Evolutionary conservation across 495 filamentous ascomycete genomes (phyloP).

Genomic region (Penicillium riverlandense): DNA sequence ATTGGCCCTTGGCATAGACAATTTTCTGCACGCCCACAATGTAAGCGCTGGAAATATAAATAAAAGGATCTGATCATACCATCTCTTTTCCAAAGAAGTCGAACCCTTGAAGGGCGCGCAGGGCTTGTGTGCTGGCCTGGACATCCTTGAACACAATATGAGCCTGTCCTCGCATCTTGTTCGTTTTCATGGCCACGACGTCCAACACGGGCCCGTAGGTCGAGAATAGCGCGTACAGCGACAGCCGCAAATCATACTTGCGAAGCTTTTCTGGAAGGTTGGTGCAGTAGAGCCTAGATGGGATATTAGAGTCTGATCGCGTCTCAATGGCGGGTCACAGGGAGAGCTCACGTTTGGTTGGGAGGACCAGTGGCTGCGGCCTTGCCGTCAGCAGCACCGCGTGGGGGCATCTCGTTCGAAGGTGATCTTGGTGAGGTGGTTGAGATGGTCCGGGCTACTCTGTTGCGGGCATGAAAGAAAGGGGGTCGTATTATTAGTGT

Average conservation of each 20-base stretch:
- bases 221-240: conserved; percentile 87
- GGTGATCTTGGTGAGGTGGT: conserved; percentile 22
- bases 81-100: conserved; percentile 83
- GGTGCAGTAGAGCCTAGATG: conserved; percentile 67
- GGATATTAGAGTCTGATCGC: conserved; percentile 19
- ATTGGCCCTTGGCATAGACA: conserved; percentile 79
- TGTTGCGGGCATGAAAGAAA: neutral
- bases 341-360: conserved; percentile 62
- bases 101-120: conserved; percentile 79
- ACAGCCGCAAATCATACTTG: conserved; percentile 74
- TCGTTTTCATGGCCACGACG: conserved; percentile 81
- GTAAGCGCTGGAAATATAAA: neutral
- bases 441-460: neutral
- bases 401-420: conserved; percentile 27
- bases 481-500: neutral
- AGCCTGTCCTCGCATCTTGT: conserved; percentile 90
- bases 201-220: conserved; percentile 92
- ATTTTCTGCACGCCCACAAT: conserved; percentile 56
- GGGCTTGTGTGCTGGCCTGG: conserved; percentile 79
- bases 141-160: conserved; percentile 87
- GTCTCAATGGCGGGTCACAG: conserved; percentile 5
- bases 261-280: conserved; percentile 82
- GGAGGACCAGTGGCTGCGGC: conserved; percentile 35
- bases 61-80: conserved; percentile 43
- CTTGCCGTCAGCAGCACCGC: conserved; percentile 31